These are phyloP conservation scores for Phytophthora crassamura DNA, from an alignment of 352 stramenopile species.

Conservation along the genomic window DNA sequence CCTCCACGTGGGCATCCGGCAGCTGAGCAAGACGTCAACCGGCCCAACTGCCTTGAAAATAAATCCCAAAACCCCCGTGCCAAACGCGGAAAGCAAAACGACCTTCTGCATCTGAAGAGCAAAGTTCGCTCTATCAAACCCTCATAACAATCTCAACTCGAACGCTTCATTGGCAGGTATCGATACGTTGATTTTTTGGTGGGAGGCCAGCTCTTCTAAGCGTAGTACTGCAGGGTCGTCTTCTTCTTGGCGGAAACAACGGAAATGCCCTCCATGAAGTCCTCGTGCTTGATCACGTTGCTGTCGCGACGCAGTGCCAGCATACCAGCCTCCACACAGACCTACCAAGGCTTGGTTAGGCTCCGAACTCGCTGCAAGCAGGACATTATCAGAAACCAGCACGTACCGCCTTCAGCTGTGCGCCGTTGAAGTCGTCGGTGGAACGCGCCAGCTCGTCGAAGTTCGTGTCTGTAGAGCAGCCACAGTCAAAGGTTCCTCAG, in stretches of 20 bases:
- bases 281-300: conserved; percentile 97
- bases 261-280: conserved; percentile 99
- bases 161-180: conserved; percentile 14
- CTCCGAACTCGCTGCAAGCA: no score
- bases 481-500: conserved; percentile 7
- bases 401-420: conserved; percentile 96
- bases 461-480: conserved; percentile 87
- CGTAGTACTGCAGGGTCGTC: conserved; percentile 97
- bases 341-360: conserved; percentile 23
- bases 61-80: conserved; percentile 20
- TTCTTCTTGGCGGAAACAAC: conserved; percentile 99
- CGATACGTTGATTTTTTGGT: conserved; percentile 7
- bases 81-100: conserved; percentile 25
- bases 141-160: neutral
- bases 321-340: conserved; percentile 99
- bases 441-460: conserved; percentile 97
- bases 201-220: conserved; percentile 60
- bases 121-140: neutral
- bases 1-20: conserved; percentile 18
- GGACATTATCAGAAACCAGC: no score
- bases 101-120: neutral
- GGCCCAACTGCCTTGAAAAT: conserved; percentile 20
- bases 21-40: no score
- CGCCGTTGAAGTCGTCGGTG: conserved; percentile 99
- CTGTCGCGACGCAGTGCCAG: conserved; percentile 95